Evolutionary conservation across 164 flowering plant species (phyloP).

Genomic region (Vitis labrusca): DNA sequence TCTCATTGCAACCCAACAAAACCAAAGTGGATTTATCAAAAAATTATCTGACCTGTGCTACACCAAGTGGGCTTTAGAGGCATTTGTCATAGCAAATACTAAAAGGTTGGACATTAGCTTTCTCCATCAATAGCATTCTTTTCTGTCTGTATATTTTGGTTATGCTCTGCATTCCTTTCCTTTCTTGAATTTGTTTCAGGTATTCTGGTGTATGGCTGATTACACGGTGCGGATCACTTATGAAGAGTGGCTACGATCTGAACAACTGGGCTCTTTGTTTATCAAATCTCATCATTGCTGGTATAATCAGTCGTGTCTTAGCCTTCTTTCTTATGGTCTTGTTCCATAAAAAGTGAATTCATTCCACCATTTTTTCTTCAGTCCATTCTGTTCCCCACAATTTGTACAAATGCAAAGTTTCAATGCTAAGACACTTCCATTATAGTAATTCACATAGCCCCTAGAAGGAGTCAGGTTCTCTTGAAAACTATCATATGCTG

Average conservation of each 20-base stretch:
- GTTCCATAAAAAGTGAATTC: constrained; percentile 44
- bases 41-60: constrained; percentile 58
- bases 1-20: constrained; percentile 71
- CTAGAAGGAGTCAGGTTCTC: too few species aligned
- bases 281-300: constrained; percentile 29
- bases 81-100: constrained; percentile 89
- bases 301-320: constrained; percentile 35
- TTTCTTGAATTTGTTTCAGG: constrained; percentile 27
- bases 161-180: neutral
- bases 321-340: constrained; percentile 49
- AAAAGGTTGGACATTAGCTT: constrained; percentile 50
- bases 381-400: too few species aligned
- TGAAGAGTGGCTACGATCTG: constrained; percentile 38
- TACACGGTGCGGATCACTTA: constrained; percentile 54
- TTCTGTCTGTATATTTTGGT: neutral
- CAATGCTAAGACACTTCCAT: too few species aligned
- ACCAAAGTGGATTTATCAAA: constrained; percentile 20
- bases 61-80: constrained; percentile 91
- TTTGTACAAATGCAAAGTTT: too few species aligned
- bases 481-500: too few species aligned
- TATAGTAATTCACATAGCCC: too few species aligned
- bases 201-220: constrained; percentile 73
- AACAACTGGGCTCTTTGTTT: constrained; percentile 41
- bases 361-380: too few species aligned
- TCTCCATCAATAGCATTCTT: neutral